Base-by-base conservation (phyloP, 352 stramenopile genomes). In the Phytopythium mirpurense region DNA sequence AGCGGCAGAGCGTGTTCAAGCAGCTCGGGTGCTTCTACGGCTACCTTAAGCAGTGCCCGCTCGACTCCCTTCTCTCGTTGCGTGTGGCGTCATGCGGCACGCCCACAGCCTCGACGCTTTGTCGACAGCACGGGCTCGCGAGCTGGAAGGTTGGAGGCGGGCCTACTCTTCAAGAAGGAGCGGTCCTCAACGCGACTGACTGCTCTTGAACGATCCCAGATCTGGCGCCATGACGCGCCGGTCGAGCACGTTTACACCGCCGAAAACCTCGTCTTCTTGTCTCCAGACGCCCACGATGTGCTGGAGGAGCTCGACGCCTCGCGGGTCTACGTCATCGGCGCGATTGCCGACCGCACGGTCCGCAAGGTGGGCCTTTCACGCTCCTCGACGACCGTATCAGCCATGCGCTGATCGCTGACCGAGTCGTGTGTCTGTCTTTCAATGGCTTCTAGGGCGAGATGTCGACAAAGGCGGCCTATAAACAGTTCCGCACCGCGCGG, bases 291-390 rank as follows among this genome's bases (percentile, higher is more conserved):
- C n/a, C 57, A 75, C 0, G 72, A 88, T 21, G 65, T 88, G 6
- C 70, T 96, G 0, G 38, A 63, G 2, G 41, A 62, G 5, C 34
- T 96, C 6, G 65, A 91, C 51, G 59, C 66, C 19, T 35, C 49
- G 16, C 61, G 45, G 9, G 69, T 90, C 10, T 95, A 96, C 59
- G 70, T 95, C 37, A 61, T 96, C 37, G 84, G 84, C 26, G 86
- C 81, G 24, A 93, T 96, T 50, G 79, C 92, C 26, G 86, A 96
- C 41, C 81, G 85, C 21, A 88, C 86, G 3, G 83, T 92, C 40
- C 81, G 81, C 43, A 93, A 90, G 73, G 76, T 72, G 41, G 14
- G 15, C 11, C 15, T 37, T n/a, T n/a, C n/a, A n/a, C n/a, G n/a
- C n/a, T n/a, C n/a, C n/a, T n/a, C n/a, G n/a, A n/a, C n/a, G n/a